Evolutionary conservation across 2,329 filamentous ascomycete genomes (phyloP), one percentile per base, ranked within the genome.

Genomic region (Trichothecium roseum): DNA sequence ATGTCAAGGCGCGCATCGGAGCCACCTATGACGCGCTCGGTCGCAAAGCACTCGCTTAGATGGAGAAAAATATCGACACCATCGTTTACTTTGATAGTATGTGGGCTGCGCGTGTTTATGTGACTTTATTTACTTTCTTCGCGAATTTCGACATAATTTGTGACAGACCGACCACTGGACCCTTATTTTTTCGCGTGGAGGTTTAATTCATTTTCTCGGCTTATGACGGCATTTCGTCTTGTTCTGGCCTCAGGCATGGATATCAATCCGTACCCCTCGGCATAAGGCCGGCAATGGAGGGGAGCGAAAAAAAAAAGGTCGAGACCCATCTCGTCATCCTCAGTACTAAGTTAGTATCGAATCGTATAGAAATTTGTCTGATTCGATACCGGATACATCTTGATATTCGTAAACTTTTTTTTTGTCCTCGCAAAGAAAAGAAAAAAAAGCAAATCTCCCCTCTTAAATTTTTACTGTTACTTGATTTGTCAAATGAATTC

Each of bases 401-500:
- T n/a, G n/a, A n/a, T n/a, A n/a, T n/a, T n/a, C n/a, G n/a, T n/a
- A n/a, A n/a, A n/a, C n/a, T n/a, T n/a, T n/a, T n/a, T n/a, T n/a
- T n/a, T n/a, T n/a, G n/a, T n/a, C n/a, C n/a, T n/a, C n/a, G n/a
- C n/a, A n/a, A n/a, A n/a, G n/a, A n/a, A n/a, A n/a, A n/a, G n/a
- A n/a, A n/a, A n/a, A 24, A 24, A 24, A 24, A n/a, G n/a, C n/a
- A n/a, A n/a, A 33, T 34, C 34, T 38, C 33, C 37, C 29, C 18
- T 36, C 24, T 36, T 28, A 9, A 14, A 31, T 22, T 37, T 28
- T 32, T 28, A n/a, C n/a, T 36, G 17, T 29, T 14, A 27, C n/a
- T 15, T n/a, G 27, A 16, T 31, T 20, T 32, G 18, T 37, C 45
- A 47, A 41, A 58, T 56, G 54, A 49, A 46, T 46, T 39, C 40